A percentile compares a stretch with the other conserved stretches of the same genome.
These are phyloP conservation scores for Xerophyta viscosa DNA, from an alignment of 106 monocot genomes.

Conservation along the genomic window DNA sequence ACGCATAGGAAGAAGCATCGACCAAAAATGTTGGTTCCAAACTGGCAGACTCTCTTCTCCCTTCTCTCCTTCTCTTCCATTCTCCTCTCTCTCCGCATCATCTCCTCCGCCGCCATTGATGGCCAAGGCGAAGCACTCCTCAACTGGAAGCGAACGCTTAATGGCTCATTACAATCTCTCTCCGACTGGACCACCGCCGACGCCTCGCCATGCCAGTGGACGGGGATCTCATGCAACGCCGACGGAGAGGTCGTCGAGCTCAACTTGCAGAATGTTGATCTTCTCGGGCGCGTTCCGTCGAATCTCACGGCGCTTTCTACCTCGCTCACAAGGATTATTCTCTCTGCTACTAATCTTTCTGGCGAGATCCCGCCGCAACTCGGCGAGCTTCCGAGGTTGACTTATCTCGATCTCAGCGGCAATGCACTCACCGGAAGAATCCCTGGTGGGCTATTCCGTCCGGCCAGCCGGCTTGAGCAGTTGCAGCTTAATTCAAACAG, in stretches of 20 bases:
- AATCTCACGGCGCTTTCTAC: constrained; percentile 24
- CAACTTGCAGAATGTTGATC: constrained; percentile 37
- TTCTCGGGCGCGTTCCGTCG: constrained; percentile 40
- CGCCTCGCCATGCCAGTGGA: constrained; percentile 58
- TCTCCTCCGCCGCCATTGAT: constrained; percentile 15
- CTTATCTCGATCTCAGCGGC: constrained; percentile 57
- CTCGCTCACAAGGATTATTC: constrained; percentile 33
- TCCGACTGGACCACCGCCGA: constrained; percentile 40
- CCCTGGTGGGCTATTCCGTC: constrained; percentile 39
- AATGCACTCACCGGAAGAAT: constrained; percentile 68
- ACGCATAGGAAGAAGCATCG: neutral
- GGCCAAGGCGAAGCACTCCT: constrained; percentile 49
- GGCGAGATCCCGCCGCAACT: constrained; percentile 58
- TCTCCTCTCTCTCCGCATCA: constrained; percentile 2
- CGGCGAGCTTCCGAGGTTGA: constrained; percentile 27
- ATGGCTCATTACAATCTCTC: constrained; percentile 15
- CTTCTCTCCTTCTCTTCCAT: neutral
- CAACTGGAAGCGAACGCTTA: constrained; percentile 53
- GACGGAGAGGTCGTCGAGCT: constrained; percentile 34
- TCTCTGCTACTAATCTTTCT: constrained; percentile 65
- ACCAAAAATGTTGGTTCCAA: neutral
- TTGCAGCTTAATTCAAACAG: constrained; percentile 57
- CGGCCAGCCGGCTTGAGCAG: constrained; percentile 30
- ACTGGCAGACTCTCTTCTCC: neutral
- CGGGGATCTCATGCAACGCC: constrained; percentile 45